Evolutionary conservation across 2,329 filamentous ascomycete species (phyloP).

Genomic region (Corinectria fuckeliana): DNA sequence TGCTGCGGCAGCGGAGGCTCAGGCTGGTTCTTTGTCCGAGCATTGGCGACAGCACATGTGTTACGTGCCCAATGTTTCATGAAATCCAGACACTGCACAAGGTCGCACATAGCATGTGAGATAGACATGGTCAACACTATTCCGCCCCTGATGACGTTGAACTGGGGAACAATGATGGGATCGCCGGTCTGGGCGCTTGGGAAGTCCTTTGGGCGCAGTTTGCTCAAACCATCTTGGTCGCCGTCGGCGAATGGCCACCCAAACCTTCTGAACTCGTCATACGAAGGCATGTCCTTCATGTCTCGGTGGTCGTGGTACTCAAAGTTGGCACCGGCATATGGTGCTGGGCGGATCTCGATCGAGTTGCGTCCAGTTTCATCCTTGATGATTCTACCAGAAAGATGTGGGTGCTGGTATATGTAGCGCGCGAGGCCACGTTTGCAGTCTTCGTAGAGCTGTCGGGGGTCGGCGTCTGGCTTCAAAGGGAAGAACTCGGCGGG

Average conservation of each 20-base stretch:
- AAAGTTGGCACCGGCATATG: slow-evolving; percentile 1
- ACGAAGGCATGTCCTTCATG: slow-evolving; percentile 1
- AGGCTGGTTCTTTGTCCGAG: not conserved
- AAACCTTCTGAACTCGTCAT: not conserved
- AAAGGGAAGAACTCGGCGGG: slow-evolving; percentile 16
- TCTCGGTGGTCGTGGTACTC: slow-evolving; percentile 11
- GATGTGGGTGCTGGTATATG: slow-evolving; percentile 14
- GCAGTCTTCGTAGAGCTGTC: slow-evolving; percentile 17
- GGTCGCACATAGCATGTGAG: slow-evolving; percentile 12
- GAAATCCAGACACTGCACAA: slow-evolving; percentile 13
- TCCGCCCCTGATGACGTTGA: slow-evolving; percentile 8
- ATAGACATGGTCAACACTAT: slow-evolving; percentile 17
- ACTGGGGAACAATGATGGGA: slow-evolving; percentile 11
- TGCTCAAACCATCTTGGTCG: slow-evolving; percentile 9
- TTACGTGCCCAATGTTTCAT: slow-evolving; percentile 9
- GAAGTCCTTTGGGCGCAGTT: slow-evolving; percentile 3
- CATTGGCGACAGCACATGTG: not conserved
- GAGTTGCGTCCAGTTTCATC: slow-evolving; percentile 12
- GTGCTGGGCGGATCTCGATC: not conserved
- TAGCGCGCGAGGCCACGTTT: slow-evolving; percentile 6
- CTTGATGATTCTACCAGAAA: slow-evolving; percentile 7
- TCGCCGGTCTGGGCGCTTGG: slow-evolving; percentile 5
- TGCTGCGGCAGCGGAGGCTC: slow-evolving; percentile 1
- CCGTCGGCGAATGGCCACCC: slow-evolving; percentile 16
- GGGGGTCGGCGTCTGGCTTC: not conserved